Evolutionary conservation across 75 land plant species (phyloP).

Genomic region (Azolla pinnata): DNA sequence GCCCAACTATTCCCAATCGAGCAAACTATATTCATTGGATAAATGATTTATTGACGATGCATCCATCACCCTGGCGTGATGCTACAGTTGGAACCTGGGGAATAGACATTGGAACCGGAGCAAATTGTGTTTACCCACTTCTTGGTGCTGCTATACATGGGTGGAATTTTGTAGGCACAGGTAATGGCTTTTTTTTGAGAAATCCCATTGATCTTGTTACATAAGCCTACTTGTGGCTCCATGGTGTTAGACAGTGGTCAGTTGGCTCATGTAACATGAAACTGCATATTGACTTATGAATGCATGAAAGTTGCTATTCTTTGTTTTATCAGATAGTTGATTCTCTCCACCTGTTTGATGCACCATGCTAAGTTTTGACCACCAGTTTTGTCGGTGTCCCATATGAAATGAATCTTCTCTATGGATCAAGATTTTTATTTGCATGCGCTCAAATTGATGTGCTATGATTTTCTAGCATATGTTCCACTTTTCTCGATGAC

Average conservation of each 20-base stretch:
- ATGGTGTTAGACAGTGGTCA: neutral
- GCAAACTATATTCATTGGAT: constrained; percentile 96
- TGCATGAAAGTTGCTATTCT: too few relatives aligned
- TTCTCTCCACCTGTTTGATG: too few relatives aligned
- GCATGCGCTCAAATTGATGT: too few relatives aligned
- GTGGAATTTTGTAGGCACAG: constrained; percentile 88
- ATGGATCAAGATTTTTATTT: too few relatives aligned
- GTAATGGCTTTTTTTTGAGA: constrained; percentile 13
- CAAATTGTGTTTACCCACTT: constrained; percentile 94
- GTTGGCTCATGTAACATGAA: too few relatives aligned
- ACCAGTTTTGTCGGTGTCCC: too few relatives aligned
- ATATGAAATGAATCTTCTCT: too few relatives aligned
- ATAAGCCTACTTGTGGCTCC: neutral
- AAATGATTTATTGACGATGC: constrained; percentile 56
- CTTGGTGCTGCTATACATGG: constrained; percentile 78
- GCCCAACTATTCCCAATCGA: constrained; percentile 87
- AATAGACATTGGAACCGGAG: constrained; percentile 92
- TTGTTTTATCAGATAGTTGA: too few relatives aligned
- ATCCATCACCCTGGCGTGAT: constrained; percentile 28
- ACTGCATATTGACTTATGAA: too few relatives aligned
- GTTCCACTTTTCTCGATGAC: too few relatives aligned
- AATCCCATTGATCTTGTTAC: neutral
- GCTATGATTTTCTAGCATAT: too few relatives aligned
- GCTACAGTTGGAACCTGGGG: constrained; percentile 37
- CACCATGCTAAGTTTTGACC: too few relatives aligned